Evolutionary conservation across 345 rosid genomes (phyloP), one percentile per base, ranked within the genome.

Genomic region (Eucalyptus caleyi): DNA sequence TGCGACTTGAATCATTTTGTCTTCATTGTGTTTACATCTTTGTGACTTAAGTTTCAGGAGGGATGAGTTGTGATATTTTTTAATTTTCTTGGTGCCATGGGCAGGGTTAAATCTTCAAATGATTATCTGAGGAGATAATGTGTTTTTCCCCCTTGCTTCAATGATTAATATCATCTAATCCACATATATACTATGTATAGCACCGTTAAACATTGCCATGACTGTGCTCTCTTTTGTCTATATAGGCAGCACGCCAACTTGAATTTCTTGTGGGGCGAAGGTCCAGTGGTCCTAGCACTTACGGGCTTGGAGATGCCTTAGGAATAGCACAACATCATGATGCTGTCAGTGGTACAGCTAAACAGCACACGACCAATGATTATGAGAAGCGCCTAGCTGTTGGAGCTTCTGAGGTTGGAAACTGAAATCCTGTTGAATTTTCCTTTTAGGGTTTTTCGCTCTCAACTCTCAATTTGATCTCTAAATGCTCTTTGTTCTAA

Each of bases 291-390:
- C 94, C 96, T 45, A 93, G 88, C 67, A 96, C 97, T 45, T 90
- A 50, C 67, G 50, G 94, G 87, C 95, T 97, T 62, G 98, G 97
- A 89, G 97, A 96, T 88, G 97, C 99, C 88, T 87, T 97, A 91
- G 99, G 97, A 37, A 90, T 92, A 62, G 96, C 96, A 56, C 98
- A 96, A 91, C 99, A 97, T 91, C 99, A 97, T 87, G 99, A 97
- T 95, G 98, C 97, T 88, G 90, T 97, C 90, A 67, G 93, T 67
- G 99, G 99, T 65, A 97, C 98, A 90, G 98, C 99, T 67, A 96
- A 92, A 92, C 98, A 97, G 89, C 99, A 97, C 90, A 96, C 97
- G 49, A 97, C 98, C 16, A 7, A 96, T 92, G 99, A 97, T 91
- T 97, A 92, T 56, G 93, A 90, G 60, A 96, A 95, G 91, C 97